phyloP scores from a whole-genome alignment of 495 filamentous ascomycete species.

The Penicillium egyptiacum region DNA sequence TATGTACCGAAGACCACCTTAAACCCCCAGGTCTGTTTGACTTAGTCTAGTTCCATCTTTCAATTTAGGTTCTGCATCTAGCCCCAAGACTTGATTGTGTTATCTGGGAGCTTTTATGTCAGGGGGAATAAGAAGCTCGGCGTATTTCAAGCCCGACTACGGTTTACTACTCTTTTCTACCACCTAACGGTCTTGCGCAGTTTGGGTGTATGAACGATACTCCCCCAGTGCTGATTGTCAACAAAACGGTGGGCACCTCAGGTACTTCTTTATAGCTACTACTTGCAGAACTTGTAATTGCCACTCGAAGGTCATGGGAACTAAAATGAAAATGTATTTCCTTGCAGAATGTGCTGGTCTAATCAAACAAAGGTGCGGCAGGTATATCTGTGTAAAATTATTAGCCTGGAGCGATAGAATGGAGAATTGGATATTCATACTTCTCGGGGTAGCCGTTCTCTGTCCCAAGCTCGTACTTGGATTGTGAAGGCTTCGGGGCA shows the following conservation, averaged over 20 bases:
- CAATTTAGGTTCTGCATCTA: neutral
- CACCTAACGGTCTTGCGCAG: neutral
- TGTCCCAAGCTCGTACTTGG: conserved; percentile 45
- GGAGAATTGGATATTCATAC: conserved; percentile 34
- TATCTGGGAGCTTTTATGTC: neutral
- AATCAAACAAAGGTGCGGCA: conserved; percentile 54
- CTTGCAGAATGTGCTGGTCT: conserved; percentile 10
- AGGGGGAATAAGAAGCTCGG: neutral
- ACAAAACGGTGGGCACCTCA: neutral
- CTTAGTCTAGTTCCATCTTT: neutral
- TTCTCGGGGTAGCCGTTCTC: conserved; percentile 52
- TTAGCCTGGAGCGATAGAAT: conserved; percentile 21
- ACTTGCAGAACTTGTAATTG: neutral
- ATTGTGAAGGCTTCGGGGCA: conserved; percentile 25
- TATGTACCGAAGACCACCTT: neutral
- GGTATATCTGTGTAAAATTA: conserved; percentile 42
- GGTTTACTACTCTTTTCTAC: neutral
- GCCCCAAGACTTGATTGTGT: neutral
- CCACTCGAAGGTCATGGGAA: neutral
- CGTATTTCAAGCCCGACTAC: neutral
- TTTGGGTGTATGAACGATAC: neutral
- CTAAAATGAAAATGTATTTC: conserved; percentile 6
- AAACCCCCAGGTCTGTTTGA: neutral
- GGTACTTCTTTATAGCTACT: neutral
- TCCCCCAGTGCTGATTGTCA: too few relatives aligned